Evolutionary conservation across 257 asterid species (phyloP).

Genomic region (Eustoma russellianum): DNA sequence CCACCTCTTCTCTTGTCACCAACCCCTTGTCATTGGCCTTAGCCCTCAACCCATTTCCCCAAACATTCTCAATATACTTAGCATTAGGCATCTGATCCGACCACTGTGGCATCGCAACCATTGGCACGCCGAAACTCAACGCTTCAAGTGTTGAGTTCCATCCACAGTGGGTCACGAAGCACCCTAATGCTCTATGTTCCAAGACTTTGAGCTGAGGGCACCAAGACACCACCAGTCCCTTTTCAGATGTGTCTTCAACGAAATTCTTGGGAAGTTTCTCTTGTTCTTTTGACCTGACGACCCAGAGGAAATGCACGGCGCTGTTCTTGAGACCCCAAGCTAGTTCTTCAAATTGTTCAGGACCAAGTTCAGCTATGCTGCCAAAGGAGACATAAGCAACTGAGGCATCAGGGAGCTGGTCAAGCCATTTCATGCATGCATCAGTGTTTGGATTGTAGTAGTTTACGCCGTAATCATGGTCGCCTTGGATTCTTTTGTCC

Average conservation of each 20-base stretch:
- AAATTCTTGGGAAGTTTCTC: slow-evolving; percentile 26
- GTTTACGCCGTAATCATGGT: slow-evolving; percentile 51
- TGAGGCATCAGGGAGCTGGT: slow-evolving; percentile 26
- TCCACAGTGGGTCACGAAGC: slow-evolving; percentile 57
- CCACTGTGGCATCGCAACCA: slow-evolving; percentile 58
- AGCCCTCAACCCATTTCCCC: slow-evolving; percentile 40
- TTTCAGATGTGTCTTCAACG: slow-evolving; percentile 5
- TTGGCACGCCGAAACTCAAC: slow-evolving; percentile 40
- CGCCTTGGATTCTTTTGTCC: slow-evolving; percentile 46
- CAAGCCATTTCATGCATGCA: slow-evolving; percentile 38
- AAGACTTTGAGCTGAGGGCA: slow-evolving; percentile 49
- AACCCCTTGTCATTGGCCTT: slow-evolving; percentile 42
- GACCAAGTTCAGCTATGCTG: slow-evolving; percentile 37
- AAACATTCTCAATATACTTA: slow-evolving; percentile 39
- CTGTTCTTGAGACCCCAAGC: slow-evolving; percentile 20
- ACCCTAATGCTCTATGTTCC: slow-evolving; percentile 36
- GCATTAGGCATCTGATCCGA: slow-evolving; percentile 53
- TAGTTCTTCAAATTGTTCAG: slow-evolving; percentile 40
- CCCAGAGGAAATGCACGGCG: slow-evolving; percentile 37
- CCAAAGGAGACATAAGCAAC: slow-evolving; percentile 51
- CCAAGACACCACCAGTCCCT: slow-evolving; percentile 47
- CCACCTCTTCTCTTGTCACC: slow-evolving; percentile 34
- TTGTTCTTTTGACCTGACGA: slow-evolving; percentile 34
- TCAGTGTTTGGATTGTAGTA: slow-evolving; percentile 43
- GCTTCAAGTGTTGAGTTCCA: slow-evolving; percentile 65